These are phyloP conservation scores for Aspergillus ostianus DNA, from an alignment of 495 filamentous ascomycete genomes.

Conservation along the genomic window DNA sequence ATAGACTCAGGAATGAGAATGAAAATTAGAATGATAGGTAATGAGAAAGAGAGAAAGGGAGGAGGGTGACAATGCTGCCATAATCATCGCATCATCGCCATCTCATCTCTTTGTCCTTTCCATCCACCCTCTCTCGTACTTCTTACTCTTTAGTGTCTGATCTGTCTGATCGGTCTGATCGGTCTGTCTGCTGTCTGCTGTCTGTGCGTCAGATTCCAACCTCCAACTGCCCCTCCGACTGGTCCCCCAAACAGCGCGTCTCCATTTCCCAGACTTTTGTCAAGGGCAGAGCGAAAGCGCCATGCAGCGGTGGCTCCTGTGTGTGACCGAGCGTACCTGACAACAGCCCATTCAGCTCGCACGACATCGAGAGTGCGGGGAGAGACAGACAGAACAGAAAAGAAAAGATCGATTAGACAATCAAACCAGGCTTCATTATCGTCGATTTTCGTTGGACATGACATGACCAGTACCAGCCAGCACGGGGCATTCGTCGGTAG, in stretches of 20 bases:
- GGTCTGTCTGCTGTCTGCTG: background rate
- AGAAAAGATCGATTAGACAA: background rate
- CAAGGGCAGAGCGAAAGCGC: too few relatives aligned
- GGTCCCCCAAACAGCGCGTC: too few relatives aligned
- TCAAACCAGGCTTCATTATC: background rate
- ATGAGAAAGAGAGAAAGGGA: background rate
- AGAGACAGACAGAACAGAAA: background rate
- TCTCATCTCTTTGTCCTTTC: background rate
- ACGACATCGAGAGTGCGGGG: background rate
- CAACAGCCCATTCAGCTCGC: background rate
- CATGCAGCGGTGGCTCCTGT: background rate
- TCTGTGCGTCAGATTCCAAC: too few relatives aligned
- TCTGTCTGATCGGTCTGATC: too few relatives aligned
- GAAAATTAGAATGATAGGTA: too few relatives aligned
- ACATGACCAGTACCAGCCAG: background rate
- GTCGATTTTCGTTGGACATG: background rate
- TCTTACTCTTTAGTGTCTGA: too few relatives aligned
- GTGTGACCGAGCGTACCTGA: background rate
- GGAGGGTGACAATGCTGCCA: background rate
- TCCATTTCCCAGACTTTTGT: background rate
- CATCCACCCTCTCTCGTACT: too few relatives aligned
- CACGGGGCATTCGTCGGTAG: constrained; percentile 11
- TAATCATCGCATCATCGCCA: background rate
- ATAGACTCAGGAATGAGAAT: too few relatives aligned
- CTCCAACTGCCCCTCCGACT: background rate